Percentiles rank a stretch among this genome's conserved stretches.
Conservation (phyloP, 1,284 basidiomycete genomes). For the Leccinum variabile region DNA sequence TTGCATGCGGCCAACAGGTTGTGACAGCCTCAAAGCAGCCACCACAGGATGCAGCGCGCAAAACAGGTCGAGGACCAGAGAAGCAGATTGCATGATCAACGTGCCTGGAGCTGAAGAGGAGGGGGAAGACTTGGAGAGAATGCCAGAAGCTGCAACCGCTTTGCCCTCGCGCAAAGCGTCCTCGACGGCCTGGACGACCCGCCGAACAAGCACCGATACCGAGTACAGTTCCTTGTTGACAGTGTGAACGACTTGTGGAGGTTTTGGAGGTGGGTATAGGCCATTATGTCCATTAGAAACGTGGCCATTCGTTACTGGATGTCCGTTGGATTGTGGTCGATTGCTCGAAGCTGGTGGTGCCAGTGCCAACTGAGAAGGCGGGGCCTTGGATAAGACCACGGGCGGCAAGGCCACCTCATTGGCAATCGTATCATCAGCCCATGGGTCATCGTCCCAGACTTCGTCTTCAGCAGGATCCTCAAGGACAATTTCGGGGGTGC, state of each 20-base stretch:
- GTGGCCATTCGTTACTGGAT: constrained; percentile 33
- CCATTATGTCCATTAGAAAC: constrained; percentile 13
- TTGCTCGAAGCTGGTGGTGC: constrained; percentile 41
- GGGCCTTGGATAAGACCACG: constrained; percentile 34
- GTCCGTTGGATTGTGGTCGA: constrained; percentile 39
- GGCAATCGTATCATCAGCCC: constrained; percentile 47
- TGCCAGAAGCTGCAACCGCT: constrained; percentile 53
- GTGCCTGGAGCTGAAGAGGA: constrained; percentile 44
- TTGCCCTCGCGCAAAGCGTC: constrained; percentile 58
- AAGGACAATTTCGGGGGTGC: constrained; percentile 22
- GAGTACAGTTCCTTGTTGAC: constrained; percentile 54
- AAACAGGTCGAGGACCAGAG: constrained; percentile 78
- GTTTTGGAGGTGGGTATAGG: constrained; percentile 18
- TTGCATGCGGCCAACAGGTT: constrained; percentile 67
- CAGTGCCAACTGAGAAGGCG: constrained; percentile 44
- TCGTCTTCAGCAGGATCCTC: constrained; percentile 34
- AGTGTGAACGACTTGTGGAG: constrained; percentile 13
- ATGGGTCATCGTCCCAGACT: constrained; percentile 63
- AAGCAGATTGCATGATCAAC: constrained; percentile 59
- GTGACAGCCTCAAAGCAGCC: constrained; percentile 54
- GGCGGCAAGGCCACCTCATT: constrained; percentile 22
- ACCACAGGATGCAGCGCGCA: constrained; percentile 80
- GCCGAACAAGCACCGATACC: constrained; percentile 56
- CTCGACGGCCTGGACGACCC: constrained; percentile 60
- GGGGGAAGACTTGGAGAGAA: constrained; percentile 41